Evolutionary conservation across 257 asterid genomes (phyloP).

Genomic region (Buddleja alternifolia): DNA sequence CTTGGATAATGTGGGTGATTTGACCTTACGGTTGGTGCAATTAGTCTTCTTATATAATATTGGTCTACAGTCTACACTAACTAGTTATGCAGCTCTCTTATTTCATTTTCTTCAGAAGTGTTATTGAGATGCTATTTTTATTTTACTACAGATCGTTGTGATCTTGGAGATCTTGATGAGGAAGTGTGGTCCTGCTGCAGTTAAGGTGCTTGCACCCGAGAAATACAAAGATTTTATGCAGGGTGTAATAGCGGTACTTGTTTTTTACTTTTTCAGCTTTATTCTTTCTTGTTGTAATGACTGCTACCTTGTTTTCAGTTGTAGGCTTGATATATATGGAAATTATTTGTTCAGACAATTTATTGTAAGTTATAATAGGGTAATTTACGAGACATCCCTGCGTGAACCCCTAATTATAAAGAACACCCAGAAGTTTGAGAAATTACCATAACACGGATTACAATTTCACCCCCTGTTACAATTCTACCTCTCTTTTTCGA

Average conservation of each 20-base stretch:
- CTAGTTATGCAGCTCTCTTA: slow-evolving; percentile 12
- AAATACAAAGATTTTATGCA: slow-evolving; percentile 64
- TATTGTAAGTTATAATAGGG: too few species aligned
- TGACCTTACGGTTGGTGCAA: neutral
- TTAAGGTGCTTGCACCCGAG: slow-evolving; percentile 68
- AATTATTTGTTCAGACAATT: neutral
- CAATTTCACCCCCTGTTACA: too few species aligned
- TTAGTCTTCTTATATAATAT: neutral
- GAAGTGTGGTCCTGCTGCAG: slow-evolving; percentile 71
- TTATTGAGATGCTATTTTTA: slow-evolving; percentile 11
- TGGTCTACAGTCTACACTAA: slow-evolving; percentile 7
- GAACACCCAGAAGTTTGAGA: too few species aligned
- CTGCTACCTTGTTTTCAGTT: neutral
- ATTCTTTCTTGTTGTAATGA: neutral
- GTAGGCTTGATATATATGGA: neutral
- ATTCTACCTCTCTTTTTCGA: too few species aligned
- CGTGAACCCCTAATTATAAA: too few species aligned
- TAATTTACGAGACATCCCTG: too few species aligned
- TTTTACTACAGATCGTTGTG: slow-evolving; percentile 60
- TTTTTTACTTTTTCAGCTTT: slow-evolving; percentile 9
- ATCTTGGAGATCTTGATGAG: slow-evolving; percentile 89
- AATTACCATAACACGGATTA: too few species aligned
- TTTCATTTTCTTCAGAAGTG: neutral
- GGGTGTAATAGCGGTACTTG: slow-evolving; percentile 64
- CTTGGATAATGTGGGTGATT: neutral